Conservation (phyloP, 371 early-diverging fungal genomes). For the Rhizopus arrhizus region DNA sequence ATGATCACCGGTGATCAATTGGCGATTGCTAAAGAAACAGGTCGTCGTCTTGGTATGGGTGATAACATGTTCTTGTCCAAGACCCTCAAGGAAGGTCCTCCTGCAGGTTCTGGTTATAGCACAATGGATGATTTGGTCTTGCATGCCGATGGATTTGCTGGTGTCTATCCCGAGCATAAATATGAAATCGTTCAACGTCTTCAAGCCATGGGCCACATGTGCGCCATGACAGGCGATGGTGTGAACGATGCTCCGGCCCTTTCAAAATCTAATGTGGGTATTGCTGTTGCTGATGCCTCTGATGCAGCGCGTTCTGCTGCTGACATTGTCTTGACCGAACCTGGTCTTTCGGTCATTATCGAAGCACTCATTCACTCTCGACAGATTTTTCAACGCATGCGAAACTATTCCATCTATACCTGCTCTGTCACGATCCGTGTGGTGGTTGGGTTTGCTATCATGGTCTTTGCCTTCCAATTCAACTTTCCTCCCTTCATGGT, state of each 20-base stretch:
- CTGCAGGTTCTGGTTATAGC: constrained; percentile 70
- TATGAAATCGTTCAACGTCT: constrained; percentile 90
- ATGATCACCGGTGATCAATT: constrained; percentile 97
- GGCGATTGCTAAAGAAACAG: constrained; percentile 89
- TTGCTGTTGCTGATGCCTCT: constrained; percentile 81
- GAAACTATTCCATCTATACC: constrained; percentile 63
- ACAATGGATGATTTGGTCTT: constrained; percentile 80
- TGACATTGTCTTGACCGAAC: constrained; percentile 76
- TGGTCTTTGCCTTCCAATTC: constrained; percentile 59
- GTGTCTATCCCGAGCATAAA: constrained; percentile 94
- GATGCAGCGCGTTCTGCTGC: constrained; percentile 80
- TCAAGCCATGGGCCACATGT: constrained; percentile 79
- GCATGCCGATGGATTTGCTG: constrained; percentile 85
- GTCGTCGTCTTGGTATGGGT: constrained; percentile 57
- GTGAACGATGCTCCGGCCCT: constrained; percentile 97
- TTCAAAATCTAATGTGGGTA: constrained; percentile 80
- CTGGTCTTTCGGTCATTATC: constrained; percentile 77
- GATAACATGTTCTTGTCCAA: constrained; percentile 42
- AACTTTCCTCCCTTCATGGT: constrained; percentile 70
- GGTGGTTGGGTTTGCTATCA: constrained; percentile 62
- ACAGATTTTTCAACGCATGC: constrained; percentile 77
- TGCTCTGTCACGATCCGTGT: constrained; percentile 68
- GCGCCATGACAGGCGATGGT: constrained; percentile 96
- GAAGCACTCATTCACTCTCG: constrained; percentile 68
- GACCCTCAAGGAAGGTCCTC: constrained; percentile 75